Evolutionary conservation across 2,329 filamentous ascomycete genomes (phyloP).

Genomic region (Penicillium griseofulvum): DNA sequence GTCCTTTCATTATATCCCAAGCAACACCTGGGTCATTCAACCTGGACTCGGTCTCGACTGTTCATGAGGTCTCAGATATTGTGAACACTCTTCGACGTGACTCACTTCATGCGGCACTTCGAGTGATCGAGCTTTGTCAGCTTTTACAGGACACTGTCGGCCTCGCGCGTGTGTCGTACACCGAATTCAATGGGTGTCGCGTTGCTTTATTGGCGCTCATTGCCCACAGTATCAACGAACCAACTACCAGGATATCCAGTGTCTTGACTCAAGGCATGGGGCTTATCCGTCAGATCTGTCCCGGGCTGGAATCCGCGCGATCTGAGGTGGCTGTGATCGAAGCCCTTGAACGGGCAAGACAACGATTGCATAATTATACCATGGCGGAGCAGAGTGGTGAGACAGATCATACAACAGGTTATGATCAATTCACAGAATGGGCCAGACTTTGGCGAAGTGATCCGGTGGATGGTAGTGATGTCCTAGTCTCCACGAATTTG

Average conservation of each 20-base stretch:
- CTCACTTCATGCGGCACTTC: constrained; percentile 48
- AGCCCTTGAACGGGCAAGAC: constrained; percentile 45
- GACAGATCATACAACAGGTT: constrained; percentile 38
- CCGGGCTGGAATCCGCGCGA: constrained; percentile 47
- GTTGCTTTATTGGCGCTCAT: constrained; percentile 48
- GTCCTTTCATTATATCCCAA: constrained; percentile 47
- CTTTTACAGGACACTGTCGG: constrained; percentile 46
- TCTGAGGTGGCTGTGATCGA: constrained; percentile 49
- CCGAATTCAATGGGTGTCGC: constrained; percentile 52
- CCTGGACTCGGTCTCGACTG: neutral
- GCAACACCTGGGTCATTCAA: neutral
- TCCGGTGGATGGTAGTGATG: constrained; percentile 1
- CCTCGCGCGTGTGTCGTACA: constrained; percentile 51
- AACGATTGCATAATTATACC: constrained; percentile 30
- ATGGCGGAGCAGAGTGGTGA: constrained; percentile 24
- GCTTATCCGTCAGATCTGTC: constrained; percentile 49
- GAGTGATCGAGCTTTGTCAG: constrained; percentile 47
- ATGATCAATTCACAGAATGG: constrained; percentile 47
- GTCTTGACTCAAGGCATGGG: constrained; percentile 44
- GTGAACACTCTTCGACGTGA: constrained; percentile 39
- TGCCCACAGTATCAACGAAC: constrained; percentile 27
- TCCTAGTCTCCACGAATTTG: constrained; percentile 2
- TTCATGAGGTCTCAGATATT: constrained; percentile 1
- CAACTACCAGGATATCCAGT: constrained; percentile 32
- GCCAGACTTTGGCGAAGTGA: constrained; percentile 41